Evolutionary conservation across 371 early-diverging fungal genomes (phyloP), one percentile per base, ranked within the genome.

Genomic region (Apophysomyces elegans): DNA sequence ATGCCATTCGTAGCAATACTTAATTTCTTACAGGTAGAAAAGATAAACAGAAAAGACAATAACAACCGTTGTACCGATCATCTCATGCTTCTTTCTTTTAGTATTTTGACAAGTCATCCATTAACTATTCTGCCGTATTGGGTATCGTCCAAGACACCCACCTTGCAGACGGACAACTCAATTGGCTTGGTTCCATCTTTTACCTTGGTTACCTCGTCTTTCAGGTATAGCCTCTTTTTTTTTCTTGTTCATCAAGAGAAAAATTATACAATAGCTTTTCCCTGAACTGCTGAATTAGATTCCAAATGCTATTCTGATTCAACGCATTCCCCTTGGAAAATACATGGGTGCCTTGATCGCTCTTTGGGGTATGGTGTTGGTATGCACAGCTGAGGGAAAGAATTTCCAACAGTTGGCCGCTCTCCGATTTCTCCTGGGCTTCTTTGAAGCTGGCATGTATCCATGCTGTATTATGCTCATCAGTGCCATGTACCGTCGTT

Each of bases 51-150:
- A 57, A 32, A 60, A 4, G 21, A n/a, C 14, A 56, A 60, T 18
- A 13, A 26, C 32, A 2, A 2, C 32, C 1, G 32, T 26, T 3
- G 32, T 26, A 26, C 32, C 2, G 32, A 26, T 26, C 3, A 26
- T 43, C 18, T 62, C n/a, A 12, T 50, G 11, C 37, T 56, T 39
- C 5, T 32, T 56, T 37, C 14, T 50, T 21, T n/a, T 65, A 76
- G 71, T 76, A 65, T 47, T 70, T 76, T 66, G 76, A 76, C 63
- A 76, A 76, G 47, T 67, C 72, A 16, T 62, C 75, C 5, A 12
- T 74, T 11, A 71, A 70, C 12, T 74, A 74, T 61, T 62, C 75
- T 18, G 69, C 66, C 26, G 66, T 59, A 1, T 57, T 74, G 45
- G 63, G 61, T 35, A 63, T 74, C 44, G 63, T 64, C 37, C 35